phyloP scores from a whole-genome alignment of 2,329 filamentous ascomycete species.

The Apiospora marii region DNA sequence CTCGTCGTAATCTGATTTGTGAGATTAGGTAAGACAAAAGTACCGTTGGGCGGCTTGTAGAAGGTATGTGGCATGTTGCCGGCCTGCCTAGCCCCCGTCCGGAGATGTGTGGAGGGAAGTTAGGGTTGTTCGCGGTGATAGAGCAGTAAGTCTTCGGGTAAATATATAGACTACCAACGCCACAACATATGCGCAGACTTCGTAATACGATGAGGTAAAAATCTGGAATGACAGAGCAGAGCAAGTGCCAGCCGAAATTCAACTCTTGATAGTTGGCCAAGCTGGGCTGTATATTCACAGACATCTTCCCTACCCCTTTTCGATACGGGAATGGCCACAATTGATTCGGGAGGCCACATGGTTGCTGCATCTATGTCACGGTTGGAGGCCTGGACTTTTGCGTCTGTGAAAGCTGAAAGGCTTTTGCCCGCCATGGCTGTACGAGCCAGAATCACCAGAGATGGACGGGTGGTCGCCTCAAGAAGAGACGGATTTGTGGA shows the following conservation, averaged over 20 bases:
- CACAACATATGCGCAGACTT: not conserved
- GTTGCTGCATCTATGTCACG: not conserved
- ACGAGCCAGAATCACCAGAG: not conserved
- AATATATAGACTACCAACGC: not conserved
- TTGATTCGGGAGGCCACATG: not conserved
- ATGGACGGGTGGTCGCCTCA: not conserved
- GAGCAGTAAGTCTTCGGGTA: not conserved
- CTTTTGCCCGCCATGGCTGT: not conserved
- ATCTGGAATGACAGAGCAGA: not conserved
- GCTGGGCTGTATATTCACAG: not conserved
- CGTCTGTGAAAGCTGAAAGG: not conserved
- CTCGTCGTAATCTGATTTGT: not conserved
- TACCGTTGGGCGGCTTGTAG: not conserved
- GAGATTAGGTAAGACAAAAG: not conserved
- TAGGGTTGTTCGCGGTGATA: not conserved
- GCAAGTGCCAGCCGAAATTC: not conserved
- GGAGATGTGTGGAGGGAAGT: not conserved
- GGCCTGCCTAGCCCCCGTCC: not conserved
- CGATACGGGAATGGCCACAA: not conserved
- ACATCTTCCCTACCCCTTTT: not conserved
- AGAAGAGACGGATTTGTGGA: not conserved
- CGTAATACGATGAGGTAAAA: not conserved
- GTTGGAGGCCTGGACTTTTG: not conserved
- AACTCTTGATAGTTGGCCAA: not conserved
- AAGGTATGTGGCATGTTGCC: not conserved